phyloP scores from a whole-genome alignment of 2,329 filamentous ascomycete species.

The Lachnellula occidentalis region DNA sequence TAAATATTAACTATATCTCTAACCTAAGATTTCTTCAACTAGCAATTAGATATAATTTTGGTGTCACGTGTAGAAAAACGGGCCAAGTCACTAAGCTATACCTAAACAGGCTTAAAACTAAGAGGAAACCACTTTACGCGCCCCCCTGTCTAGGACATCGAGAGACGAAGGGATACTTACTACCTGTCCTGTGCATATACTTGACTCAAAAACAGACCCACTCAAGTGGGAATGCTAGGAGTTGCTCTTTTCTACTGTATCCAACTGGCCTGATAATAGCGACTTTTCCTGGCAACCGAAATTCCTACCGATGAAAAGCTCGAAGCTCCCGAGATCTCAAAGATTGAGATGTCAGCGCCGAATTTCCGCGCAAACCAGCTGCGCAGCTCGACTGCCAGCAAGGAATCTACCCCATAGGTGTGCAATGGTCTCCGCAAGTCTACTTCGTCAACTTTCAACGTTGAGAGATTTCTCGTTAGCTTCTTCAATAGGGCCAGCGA shows the following conservation, averaged over 20 bases:
- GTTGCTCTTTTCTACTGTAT: not conserved
- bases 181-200: no score
- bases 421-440: not conserved
- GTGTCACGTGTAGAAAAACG: no score
- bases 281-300: not conserved
- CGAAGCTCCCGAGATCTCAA: not conserved
- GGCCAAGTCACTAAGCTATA: no score
- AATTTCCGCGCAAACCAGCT: constrained; percentile 32
- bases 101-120: no score
- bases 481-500: not conserved
- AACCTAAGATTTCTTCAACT: no score
- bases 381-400: constrained; percentile 20
- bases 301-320: not conserved
- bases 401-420: constrained; percentile 25
- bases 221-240: no score
- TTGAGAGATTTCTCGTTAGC: not conserved
- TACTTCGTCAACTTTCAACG: not conserved
- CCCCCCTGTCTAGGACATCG: no score
- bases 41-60: no score
- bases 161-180: no score
- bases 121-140: no score
- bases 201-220: no score
- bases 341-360: not conserved
- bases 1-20: no score
- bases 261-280: not conserved